Base-by-base conservation (phyloP, 108 stramenopile species). In the Skeletonema grethae region DNA sequence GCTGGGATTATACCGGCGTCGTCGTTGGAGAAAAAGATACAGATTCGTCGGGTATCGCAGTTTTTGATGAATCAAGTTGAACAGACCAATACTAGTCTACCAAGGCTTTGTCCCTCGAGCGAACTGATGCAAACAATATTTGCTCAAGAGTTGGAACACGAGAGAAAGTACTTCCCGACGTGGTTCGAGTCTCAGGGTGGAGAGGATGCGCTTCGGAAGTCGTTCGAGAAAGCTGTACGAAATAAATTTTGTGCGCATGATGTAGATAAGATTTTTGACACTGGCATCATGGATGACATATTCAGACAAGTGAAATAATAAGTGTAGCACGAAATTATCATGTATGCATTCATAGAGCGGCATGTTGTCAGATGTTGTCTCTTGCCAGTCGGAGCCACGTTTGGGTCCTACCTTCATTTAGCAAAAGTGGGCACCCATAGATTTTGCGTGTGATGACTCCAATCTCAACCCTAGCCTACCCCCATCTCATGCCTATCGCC, bases 141-240 rank as follows among this genome's bases (percentile, higher is more conserved):
- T 12, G 2, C 39, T 39, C 61, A 31, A 10, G 67, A 48, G 22
- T 22, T 67, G 46, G 67, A 76, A 31, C 60, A 58, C 3, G 75
- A 76, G 39, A 61, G 38, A 4, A 20, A 25, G n/a, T 55, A 39
- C 28, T 63, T 76, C 3, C 53, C 58, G 28, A 60, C 69, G 18
- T 76, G 75, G 75, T 69, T 50, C 32, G 67, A 60, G 24, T 12
- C 35, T 20, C 67, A 69, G 46, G 75, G 75, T 38, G 68, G 68
- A 12, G 67, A 61, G 18, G 69, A 30, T 2, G 67, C 22, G n/a
- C 31, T 76, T 8, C 16, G 59, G 25, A 3, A 41, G 20, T 16
- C 30, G 13, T 70, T 76, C n/a, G 61, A 69, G 6, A 39, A 53
- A 10, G 65, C 20, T n/a, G 60, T 35, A 20, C 43, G 6, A 29